A percentile compares a stretch with the other conserved stretches of the same genome.
phyloP scores from a whole-genome alignment of 805 yeast species.

The Debaryomyces castellii region DNA sequence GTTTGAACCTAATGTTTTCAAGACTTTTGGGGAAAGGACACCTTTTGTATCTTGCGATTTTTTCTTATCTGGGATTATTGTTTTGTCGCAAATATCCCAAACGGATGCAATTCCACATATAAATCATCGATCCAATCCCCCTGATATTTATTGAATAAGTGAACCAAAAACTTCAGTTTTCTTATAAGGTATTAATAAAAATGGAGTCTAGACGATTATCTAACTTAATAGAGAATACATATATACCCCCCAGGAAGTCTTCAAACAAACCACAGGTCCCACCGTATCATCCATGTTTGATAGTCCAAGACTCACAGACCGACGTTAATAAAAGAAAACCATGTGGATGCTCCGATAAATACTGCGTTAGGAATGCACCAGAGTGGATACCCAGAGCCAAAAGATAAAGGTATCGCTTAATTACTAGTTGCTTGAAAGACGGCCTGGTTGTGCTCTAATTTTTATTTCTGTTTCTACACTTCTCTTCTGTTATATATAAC shows the following conservation, averaged over 20 bases:
- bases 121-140: background rate
- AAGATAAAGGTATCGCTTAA: conserved; percentile 2
- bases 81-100: background rate
- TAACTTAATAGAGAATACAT: conserved; percentile 39
- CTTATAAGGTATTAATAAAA: background rate
- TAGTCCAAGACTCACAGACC: conserved; percentile 56
- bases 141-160: no score
- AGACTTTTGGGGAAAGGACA: no score
- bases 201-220: conserved; percentile 47
- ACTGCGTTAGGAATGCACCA: conserved; percentile 40
- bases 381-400: conserved; percentile 38
- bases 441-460: no score
- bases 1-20: no score
- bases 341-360: conserved; percentile 42
- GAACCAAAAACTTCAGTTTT: no score
- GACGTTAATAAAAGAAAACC: conserved; percentile 40
- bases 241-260: conserved; percentile 43
- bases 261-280: conserved; percentile 34
- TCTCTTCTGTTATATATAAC: no score
- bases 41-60: background rate
- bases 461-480: no score
- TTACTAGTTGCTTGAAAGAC: no score
- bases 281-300: conserved; percentile 54
- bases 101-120: background rate
- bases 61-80: background rate